Evolutionary conservation across 2,329 filamentous ascomycete genomes (phyloP).

Genomic region (Fulvia fulva): DNA sequence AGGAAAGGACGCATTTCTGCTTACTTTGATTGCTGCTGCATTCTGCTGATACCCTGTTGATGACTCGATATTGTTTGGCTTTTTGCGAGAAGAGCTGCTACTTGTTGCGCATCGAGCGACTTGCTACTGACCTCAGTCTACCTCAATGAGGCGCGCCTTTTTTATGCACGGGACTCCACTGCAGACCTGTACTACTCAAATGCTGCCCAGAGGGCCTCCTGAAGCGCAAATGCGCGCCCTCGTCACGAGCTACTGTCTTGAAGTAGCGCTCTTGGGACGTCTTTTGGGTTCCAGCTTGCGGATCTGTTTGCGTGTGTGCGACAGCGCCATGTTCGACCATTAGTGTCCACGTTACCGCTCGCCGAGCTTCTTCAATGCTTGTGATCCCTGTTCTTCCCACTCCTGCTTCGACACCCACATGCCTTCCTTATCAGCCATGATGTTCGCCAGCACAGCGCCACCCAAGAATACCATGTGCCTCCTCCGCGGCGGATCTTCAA

Average conservation of each 20-base stretch:
- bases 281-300: not conserved
- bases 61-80: not conserved
- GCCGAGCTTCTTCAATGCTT: conserved; percentile 86
- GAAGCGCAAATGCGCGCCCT: not conserved
- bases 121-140: not conserved
- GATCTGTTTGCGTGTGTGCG: not conserved
- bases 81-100: not conserved
- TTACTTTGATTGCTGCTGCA: not conserved
- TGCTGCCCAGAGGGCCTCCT: not conserved
- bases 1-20: not conserved
- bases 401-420: conserved; percentile 99
- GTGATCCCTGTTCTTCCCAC: conserved; percentile 88
- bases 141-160: not conserved
- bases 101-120: not conserved
- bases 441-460: conserved; percentile 92
- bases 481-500: conserved; percentile 93
- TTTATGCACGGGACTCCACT: not conserved
- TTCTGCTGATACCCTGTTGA: not conserved
- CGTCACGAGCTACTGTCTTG: not conserved
- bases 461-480: conserved; percentile 99
- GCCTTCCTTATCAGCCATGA: conserved; percentile 97
- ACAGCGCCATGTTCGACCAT: not conserved
- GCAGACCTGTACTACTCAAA: not conserved
- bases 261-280: not conserved
- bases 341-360: conserved; percentile 58